phyloP scores from a whole-genome alignment of 2,329 filamentous ascomycete species.

The Talaromyces verruculosus region DNA sequence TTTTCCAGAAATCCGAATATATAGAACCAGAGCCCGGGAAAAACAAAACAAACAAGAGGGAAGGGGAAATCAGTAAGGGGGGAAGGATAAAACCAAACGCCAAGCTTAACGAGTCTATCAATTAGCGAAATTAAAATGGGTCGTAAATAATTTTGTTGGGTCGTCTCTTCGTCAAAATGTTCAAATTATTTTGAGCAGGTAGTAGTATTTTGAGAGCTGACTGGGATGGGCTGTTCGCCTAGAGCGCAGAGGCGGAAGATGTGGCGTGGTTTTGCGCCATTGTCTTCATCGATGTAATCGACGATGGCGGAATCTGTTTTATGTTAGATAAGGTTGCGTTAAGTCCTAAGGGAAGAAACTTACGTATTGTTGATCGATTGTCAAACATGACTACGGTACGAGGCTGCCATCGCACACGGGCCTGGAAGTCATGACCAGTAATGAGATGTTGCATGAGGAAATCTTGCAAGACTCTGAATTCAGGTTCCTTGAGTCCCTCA shows the following conservation, averaged over 20 bases:
- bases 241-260: constrained; percentile 53
- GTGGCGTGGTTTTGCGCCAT: constrained; percentile 48
- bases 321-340: not conserved
- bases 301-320: constrained; percentile 51
- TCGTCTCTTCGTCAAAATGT: not conserved
- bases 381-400: constrained; percentile 54
- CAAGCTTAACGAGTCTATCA: constrained; percentile 3
- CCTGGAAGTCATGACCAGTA: constrained; percentile 50
- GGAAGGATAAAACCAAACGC: not conserved
- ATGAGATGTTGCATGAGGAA: constrained; percentile 52
- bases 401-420: constrained; percentile 50
- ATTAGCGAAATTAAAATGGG: constrained; percentile 6
- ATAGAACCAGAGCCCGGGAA: not conserved
- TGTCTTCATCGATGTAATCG: constrained; percentile 50
- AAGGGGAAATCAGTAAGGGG: not conserved
- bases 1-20: not conserved
- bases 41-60: not conserved
- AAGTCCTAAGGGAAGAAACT: constrained; percentile 25
- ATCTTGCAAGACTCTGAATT: constrained; percentile 47
- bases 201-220: constrained; percentile 22
- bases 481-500: constrained; percentile 50
- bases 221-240: constrained; percentile 52
- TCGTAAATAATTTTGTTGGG: not conserved
- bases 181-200: constrained; percentile 4
- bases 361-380: constrained; percentile 50